These are phyloP conservation scores for Mucor lusitanicus DNA, from an alignment of 371 early-diverging fungal genomes.

Conservation along the genomic window DNA sequence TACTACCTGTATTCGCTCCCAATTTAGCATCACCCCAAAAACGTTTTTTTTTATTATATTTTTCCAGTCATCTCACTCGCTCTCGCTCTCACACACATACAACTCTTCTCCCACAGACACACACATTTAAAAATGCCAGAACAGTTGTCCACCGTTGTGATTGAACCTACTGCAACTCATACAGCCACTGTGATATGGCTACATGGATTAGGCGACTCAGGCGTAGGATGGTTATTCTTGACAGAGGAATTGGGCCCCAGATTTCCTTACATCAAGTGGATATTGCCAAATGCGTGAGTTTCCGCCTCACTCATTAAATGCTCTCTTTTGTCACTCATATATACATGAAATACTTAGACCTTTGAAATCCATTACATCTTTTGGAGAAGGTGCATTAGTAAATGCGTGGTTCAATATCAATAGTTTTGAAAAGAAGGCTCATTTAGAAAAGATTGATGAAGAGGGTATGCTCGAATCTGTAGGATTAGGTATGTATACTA, in stretches of 20 bases:
- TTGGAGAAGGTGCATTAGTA: background rate
- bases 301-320: background rate
- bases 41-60: background rate
- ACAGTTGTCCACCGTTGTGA: background rate
- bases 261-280: conserved; percentile 17
- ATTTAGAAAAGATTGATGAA: conserved; percentile 4
- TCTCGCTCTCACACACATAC: background rate
- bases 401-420: conserved; percentile 18
- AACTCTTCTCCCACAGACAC: background rate
- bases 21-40: background rate
- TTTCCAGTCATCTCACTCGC: background rate
- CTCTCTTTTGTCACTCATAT: background rate
- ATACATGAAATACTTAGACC: background rate
- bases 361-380: conserved; percentile 1
- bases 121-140: background rate
- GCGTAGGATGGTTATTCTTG: conserved; percentile 48
- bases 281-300: conserved; percentile 17
- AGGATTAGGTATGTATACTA: background rate
- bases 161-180: conserved; percentile 34
- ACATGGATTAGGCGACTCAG: conserved; percentile 62
- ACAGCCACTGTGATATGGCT: conserved; percentile 60
- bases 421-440: background rate
- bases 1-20: background rate
- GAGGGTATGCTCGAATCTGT: conserved; percentile 15
- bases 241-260: conserved; percentile 1